phyloP scores from a whole-genome alignment of 2,329 filamentous ascomycete species.

The Talaromyces atroroseus region DNA sequence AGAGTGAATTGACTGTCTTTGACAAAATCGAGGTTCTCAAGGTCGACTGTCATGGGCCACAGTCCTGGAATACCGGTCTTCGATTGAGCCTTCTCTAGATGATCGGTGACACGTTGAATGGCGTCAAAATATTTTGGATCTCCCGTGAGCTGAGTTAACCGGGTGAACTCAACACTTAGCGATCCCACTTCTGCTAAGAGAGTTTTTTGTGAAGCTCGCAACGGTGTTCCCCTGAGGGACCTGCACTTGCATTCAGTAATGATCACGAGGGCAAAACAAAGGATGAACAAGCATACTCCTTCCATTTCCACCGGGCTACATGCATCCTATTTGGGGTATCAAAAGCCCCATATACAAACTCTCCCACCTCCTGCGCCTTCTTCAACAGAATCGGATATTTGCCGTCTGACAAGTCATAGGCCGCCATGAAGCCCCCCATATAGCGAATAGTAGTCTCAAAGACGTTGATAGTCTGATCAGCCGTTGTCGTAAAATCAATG shows the following conservation, averaged over 20 bases:
- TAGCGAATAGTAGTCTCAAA: conserved; percentile 94
- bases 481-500: conserved; percentile 78
- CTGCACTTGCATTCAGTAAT: background rate
- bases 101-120: conserved; percentile 74
- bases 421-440: conserved; percentile 75
- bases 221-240: background rate
- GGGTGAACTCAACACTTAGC: conserved; percentile 83
- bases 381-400: conserved; percentile 64
- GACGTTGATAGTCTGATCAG: conserved; percentile 66
- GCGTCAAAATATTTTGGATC: conserved; percentile 85
- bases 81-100: conserved; percentile 68
- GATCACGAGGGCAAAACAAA: background rate
- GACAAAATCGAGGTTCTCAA: conserved; percentile 25
- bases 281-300: conserved; percentile 43
- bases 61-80: conserved; percentile 67
- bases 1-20: conserved; percentile 33
- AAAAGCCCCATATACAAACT: conserved; percentile 75
- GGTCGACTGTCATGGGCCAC: conserved; percentile 72
- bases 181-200: conserved; percentile 70
- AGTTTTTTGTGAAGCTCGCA: conserved; percentile 47
- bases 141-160: conserved; percentile 76
- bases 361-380: conserved; percentile 75
- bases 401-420: conserved; percentile 78
- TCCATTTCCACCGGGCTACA: conserved; percentile 72
- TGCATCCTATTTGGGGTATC: conserved; percentile 95